Evolutionary conservation across 2,329 filamentous ascomycete genomes (phyloP).

Genomic region (Microsporum audouinii): DNA sequence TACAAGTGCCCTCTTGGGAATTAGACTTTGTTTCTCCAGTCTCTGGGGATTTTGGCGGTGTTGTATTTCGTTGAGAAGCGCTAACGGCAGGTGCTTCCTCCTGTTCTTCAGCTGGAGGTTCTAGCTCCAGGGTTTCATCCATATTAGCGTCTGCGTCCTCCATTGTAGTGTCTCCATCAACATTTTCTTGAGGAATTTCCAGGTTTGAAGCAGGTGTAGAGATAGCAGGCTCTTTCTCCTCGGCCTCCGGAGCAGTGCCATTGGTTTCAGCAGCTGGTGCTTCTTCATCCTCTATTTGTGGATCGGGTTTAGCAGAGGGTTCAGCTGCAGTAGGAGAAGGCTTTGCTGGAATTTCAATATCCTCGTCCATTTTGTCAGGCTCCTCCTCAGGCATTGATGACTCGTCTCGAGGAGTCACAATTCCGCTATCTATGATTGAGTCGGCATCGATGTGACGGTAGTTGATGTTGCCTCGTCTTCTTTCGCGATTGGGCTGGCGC

Average conservation of each 20-base stretch:
- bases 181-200: slow-evolving; percentile 20
- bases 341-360: slow-evolving; percentile 25
- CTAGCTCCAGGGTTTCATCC: slow-evolving; percentile 8
- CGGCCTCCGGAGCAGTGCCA: slow-evolving; percentile 19
- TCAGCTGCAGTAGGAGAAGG: slow-evolving; percentile 22
- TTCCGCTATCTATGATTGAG: slow-evolving; percentile 43
- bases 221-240: slow-evolving; percentile 21
- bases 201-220: slow-evolving; percentile 24
- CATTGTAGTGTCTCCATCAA: slow-evolving; percentile 26
- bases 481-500: slow-evolving; percentile 38
- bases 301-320: slow-evolving; percentile 15
- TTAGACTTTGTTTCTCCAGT: slow-evolving; percentile 9
- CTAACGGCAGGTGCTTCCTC: slow-evolving; percentile 17
- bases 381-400: slow-evolving; percentile 37
- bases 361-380: slow-evolving; percentile 33
- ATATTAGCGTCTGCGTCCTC: slow-evolving; percentile 24
- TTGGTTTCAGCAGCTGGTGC: slow-evolving; percentile 24
- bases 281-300: slow-evolving; percentile 22
- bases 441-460: slow-evolving; percentile 48
- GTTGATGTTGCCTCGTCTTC: slow-evolving; percentile 50
- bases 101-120: slow-evolving; percentile 1
- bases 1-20: background rate
- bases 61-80: slow-evolving; percentile 8
- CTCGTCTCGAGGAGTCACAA: slow-evolving; percentile 35
- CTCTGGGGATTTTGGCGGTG: slow-evolving; percentile 19